These are phyloP conservation scores for Geosiphon pyriformis DNA, from an alignment of 192 early-diverging fungal species.

Conservation along the genomic window DNA sequence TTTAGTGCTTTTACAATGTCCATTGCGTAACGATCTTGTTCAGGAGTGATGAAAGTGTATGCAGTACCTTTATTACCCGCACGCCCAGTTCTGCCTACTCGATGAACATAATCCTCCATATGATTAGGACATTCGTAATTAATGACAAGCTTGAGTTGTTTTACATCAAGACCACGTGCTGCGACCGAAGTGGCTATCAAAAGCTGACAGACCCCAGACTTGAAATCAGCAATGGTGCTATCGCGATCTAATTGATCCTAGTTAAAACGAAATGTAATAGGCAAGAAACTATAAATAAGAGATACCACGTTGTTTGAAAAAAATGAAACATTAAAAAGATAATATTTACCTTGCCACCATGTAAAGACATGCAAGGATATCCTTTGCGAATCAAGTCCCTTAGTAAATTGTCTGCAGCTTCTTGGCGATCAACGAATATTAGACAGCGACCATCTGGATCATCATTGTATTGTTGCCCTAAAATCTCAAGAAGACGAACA, in stretches of 20 bases:
- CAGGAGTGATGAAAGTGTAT: conserved; percentile 91
- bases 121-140: conserved; percentile 98
- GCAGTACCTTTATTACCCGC: conserved; percentile 97
- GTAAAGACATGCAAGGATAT: conserved; percentile 84
- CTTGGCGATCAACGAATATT: conserved; percentile 95
- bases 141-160: conserved; percentile 85
- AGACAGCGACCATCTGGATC: conserved; percentile 70
- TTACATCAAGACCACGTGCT: conserved; percentile 93
- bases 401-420: conserved; percentile 86
- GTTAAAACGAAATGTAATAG: background rate
- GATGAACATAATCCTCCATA: conserved; percentile 98
- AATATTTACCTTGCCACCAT: conserved; percentile 82
- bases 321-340: background rate
- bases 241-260: conserved; percentile 84
- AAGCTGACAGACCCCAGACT: conserved; percentile 80
- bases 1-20: conserved; percentile 88
- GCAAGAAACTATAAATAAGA: background rate
- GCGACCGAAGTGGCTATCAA: conserved; percentile 96
- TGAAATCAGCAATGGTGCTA: conserved; percentile 91
- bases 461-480: conserved; percentile 72
- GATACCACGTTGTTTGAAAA: conserved; percentile 17
- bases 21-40: conserved; percentile 90
- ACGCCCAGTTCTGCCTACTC: conserved; percentile 94
- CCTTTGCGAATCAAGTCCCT: conserved; percentile 78
- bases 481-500: conserved; percentile 77